phyloP scores from a whole-genome alignment of 495 filamentous ascomycete species.

The Poronia punctata region DNA sequence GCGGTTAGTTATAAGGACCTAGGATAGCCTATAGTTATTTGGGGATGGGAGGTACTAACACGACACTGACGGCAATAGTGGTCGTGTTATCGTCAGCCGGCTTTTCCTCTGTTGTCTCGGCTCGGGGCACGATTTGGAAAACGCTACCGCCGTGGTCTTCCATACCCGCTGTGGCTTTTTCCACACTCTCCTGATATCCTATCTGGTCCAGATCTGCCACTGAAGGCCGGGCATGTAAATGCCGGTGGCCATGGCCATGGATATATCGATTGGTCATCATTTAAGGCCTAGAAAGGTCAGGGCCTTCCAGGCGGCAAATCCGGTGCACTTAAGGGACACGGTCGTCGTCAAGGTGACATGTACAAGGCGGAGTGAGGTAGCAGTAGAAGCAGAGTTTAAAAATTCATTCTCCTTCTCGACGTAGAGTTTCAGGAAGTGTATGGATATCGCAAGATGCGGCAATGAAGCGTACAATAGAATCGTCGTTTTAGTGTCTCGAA shows the following conservation, averaged over 20 bases:
- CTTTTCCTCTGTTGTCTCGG: slow-evolving; percentile 42
- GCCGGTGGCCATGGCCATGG: slow-evolving; percentile 17
- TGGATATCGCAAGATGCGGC: no score
- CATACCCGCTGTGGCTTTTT: background rate
- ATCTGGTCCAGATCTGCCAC: slow-evolving; percentile 7
- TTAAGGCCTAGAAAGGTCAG: background rate
- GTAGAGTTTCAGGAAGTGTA: no score
- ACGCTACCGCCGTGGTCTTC: slow-evolving; percentile 11
- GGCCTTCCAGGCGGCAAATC: background rate
- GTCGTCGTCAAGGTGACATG: background rate
- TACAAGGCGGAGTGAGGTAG: no score
- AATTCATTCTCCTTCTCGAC: no score
- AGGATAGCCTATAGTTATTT: slow-evolving; percentile 21
- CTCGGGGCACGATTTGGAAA: slow-evolving; percentile 16
- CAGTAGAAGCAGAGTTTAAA: no score
- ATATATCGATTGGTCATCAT: slow-evolving; percentile 4
- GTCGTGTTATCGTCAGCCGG: slow-evolving; percentile 53
- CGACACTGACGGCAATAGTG: slow-evolving; percentile 69
- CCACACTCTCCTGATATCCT: slow-evolving; percentile 4
- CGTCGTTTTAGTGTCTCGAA: slow-evolving; percentile 2
- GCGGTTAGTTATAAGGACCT: slow-evolving; percentile 23
- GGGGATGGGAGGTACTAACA: slow-evolving; percentile 53
- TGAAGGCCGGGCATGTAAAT: slow-evolving; percentile 14
- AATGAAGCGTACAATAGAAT: no score
- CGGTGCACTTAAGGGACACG: background rate